These are phyloP conservation scores for Bryum argenteum DNA, from an alignment of 225 moss, liverwort and hornwort species.

Conservation along the genomic window DNA sequence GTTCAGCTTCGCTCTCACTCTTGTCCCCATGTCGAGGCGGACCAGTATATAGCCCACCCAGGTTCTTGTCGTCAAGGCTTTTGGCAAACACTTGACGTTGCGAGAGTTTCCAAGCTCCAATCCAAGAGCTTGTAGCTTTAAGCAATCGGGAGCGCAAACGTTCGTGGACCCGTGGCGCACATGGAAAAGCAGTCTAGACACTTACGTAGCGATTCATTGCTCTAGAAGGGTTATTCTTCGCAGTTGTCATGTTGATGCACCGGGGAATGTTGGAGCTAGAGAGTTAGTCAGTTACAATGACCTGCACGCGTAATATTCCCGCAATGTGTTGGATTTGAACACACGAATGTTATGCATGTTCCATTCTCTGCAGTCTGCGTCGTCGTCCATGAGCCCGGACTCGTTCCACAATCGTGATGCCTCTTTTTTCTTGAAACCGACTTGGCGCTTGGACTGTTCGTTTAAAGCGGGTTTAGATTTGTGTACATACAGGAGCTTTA, in stretches of 20 bases:
- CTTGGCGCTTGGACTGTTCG: constrained; percentile 24
- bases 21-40: not conserved
- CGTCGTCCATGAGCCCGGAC: constrained; percentile 3
- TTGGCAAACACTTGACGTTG: constrained; percentile 26
- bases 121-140: constrained; percentile 11
- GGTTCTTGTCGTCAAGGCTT: constrained; percentile 28
- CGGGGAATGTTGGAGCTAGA: not conserved
- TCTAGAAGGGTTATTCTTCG: constrained; percentile 12
- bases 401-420: constrained; percentile 30
- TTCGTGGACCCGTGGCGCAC: constrained; percentile 38
- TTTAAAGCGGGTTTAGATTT: constrained; percentile 23
- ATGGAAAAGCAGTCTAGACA: constrained; percentile 51
- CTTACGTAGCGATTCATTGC: constrained; percentile 27
- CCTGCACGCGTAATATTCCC: not conserved
- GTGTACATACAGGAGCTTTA: constrained; percentile 31
- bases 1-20: not conserved
- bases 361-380: not conserved
- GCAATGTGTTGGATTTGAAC: constrained; percentile 40
- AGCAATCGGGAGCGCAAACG: constrained; percentile 21
- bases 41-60: constrained; percentile 38
- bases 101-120: not conserved
- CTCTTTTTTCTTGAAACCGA: not conserved
- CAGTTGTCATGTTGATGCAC: too few species aligned
- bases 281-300: not conserved
- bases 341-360: constrained; percentile 6